phyloP scores from a whole-genome alignment of 805 yeast species.

The Saccharomycopsis synnaedendra region DNA sequence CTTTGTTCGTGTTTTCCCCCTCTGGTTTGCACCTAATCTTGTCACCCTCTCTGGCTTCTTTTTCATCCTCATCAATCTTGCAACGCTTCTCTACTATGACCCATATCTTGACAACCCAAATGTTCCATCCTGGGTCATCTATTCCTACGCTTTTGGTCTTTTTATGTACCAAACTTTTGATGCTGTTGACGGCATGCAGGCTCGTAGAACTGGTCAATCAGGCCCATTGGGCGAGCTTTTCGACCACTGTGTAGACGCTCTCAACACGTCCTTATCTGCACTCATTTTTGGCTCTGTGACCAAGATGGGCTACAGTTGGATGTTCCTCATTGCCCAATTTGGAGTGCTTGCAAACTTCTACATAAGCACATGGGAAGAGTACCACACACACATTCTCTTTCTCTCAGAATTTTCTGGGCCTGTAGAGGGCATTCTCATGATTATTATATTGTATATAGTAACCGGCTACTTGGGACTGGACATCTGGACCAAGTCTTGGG shows the following conservation, averaged over 20 bases:
- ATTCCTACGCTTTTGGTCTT: constrained; percentile 67
- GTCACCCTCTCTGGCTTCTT: constrained; percentile 71
- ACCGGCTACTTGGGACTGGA: constrained; percentile 66
- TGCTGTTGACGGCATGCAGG: constrained; percentile 94
- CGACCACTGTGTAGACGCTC: constrained; percentile 74
- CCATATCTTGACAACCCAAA: constrained; percentile 46
- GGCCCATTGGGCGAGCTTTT: constrained; percentile 93
- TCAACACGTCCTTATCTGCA: constrained; percentile 72
- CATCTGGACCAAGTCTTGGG: constrained; percentile 34
- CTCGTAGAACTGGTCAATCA: constrained; percentile 88
- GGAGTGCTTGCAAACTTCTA: constrained; percentile 75
- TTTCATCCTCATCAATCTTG: constrained; percentile 55
- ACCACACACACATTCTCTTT: constrained; percentile 74
- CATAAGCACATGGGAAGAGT: constrained; percentile 92
- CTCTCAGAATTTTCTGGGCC: constrained; percentile 83
- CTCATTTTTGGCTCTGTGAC: constrained; percentile 67
- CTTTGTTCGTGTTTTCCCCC: constrained; percentile 67
- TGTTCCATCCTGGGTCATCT: constrained; percentile 69
- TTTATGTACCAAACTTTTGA: constrained; percentile 92
- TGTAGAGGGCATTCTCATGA: constrained; percentile 79
- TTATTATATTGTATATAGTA: constrained; percentile 39
- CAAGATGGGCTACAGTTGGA: constrained; percentile 61
- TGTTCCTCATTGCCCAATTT: constrained; percentile 52
- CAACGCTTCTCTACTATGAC: constrained; percentile 59
- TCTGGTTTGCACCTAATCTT: constrained; percentile 87